Evolutionary conservation across 257 asterid species (phyloP).

Genomic region (Solanum rostratum): DNA sequence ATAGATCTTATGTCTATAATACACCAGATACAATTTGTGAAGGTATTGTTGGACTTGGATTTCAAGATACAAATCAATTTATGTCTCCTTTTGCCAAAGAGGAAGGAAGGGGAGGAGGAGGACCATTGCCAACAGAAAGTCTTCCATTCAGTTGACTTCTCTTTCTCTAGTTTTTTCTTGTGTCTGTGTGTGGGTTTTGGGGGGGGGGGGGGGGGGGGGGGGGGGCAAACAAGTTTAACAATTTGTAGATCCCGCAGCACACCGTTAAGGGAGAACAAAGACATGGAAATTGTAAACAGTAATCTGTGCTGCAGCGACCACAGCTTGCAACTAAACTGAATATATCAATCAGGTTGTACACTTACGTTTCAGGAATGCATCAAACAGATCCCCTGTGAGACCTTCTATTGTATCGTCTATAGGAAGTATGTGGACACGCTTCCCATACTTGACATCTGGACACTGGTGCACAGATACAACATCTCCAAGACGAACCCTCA

Average conservation of each 20-base stretch:
- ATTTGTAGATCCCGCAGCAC: not conserved
- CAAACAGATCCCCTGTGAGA: slow-evolving; percentile 38
- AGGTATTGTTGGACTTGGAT: not conserved
- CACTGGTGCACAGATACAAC: slow-evolving; percentile 41
- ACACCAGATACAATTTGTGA: not conserved
- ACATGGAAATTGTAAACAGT: not conserved
- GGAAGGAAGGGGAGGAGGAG: not conserved
- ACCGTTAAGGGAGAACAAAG: not conserved
- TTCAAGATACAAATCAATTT: not conserved
- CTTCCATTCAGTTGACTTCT: not conserved
- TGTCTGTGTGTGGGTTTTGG: too few species aligned
- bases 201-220: too few species aligned
- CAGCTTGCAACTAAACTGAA: not conserved
- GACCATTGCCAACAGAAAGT: not conserved
- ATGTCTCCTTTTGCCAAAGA: not conserved
- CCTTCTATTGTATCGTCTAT: slow-evolving; percentile 43
- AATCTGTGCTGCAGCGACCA: not conserved
- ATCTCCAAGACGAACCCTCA: slow-evolving; percentile 58
- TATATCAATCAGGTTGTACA: not conserved
- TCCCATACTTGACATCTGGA: slow-evolving; percentile 32
- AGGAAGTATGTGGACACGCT: slow-evolving; percentile 36
- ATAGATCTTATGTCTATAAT: not conserved
- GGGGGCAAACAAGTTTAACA: not conserved
- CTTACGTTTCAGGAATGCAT: slow-evolving; percentile 32
- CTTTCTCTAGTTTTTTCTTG: not conserved